These are phyloP conservation scores for Pachysandra terminalis DNA, from an alignment of 164 flowering plant species.

Conservation along the genomic window DNA sequence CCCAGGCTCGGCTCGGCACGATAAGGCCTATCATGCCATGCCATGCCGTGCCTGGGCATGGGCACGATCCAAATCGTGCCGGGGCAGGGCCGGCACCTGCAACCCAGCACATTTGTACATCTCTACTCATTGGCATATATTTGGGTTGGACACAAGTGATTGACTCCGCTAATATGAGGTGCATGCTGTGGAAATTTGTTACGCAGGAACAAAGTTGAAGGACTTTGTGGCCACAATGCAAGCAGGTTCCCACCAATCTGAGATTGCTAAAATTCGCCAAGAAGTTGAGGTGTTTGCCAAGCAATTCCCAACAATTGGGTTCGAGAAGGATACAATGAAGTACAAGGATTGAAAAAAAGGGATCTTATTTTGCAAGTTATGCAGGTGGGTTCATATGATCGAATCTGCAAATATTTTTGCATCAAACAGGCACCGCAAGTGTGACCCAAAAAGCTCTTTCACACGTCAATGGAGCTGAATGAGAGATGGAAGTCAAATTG, in stretches of 20 bases:
- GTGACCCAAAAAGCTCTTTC: background rate
- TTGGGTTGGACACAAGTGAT: background rate
- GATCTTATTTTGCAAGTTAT: conserved; percentile 17
- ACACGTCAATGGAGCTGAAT: background rate
- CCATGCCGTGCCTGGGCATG: too few relatives aligned
- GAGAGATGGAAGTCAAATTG: background rate
- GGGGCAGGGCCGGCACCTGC: too few relatives aligned
- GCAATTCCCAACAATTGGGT: conserved; percentile 91
- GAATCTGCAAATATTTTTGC: background rate
- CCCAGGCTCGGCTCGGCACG: too few relatives aligned
- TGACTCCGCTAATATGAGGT: background rate
- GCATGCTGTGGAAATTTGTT: background rate
- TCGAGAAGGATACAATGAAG: too few relatives aligned
- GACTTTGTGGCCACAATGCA: conserved; percentile 72
- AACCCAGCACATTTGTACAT: background rate
- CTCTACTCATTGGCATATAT: background rate
- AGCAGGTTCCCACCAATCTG: conserved; percentile 49
- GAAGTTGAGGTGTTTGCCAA: conserved; percentile 92
- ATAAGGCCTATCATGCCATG: too few relatives aligned
- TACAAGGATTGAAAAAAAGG: conserved; percentile 55
- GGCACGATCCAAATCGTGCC: too few relatives aligned
- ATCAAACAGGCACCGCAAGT: conserved; percentile 9
- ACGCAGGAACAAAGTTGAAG: conserved; percentile 84
- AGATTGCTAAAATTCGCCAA: conserved; percentile 60
- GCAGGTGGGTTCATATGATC: background rate